Base-by-base conservation (phyloP, 768 basidiomycete species). In the Phylloporus arenicola region DNA sequence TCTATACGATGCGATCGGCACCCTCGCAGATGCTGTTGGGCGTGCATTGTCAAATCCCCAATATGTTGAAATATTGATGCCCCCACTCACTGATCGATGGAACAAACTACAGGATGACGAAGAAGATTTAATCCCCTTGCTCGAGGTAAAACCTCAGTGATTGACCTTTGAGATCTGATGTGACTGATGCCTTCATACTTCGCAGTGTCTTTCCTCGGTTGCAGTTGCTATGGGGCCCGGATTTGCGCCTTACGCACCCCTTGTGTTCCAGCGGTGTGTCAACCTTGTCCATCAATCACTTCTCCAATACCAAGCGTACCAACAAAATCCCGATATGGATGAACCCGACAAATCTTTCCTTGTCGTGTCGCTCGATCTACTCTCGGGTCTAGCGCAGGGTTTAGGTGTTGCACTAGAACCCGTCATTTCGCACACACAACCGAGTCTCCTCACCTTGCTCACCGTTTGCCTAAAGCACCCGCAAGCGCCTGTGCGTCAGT, bases 291-390 rank as follows among this genome's bases (percentile, higher is more conserved):
- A 92, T 68, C 75, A 73, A 37, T 81, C 90, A 1, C 80, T 98
- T 4, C 70, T 92, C 47, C 81, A 86, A 57, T 98, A 93, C 66
- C 91, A 94, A 61, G 79, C 83, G 16, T 96, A 76, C 71, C 86
- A 91, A 62, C 84, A 91, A 63, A 88, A 92, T 61, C 85, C 90
- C 4, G 89, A 94, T 3, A 74, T 89, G 53, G 93, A 97, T 48
- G 93, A 96, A 67, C 96, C 96, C 3, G 96, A 98, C 72, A 86
- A 88, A 63, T 88, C 94, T 4, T 97, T 97, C 82, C 83, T 99
- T 44, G 94, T 99, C 49, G 96, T 98, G 24, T 91, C 96, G 6
- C 79, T 99, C n/a, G 96, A 99, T 69, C 77, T 99, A 31, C 78
- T 99, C 22, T 96, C 92, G 9, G 96, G 96, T 47, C 75, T 99